Conservation (phyloP, 176 grass and related monocot species). For the Carex cristatella region DNA sequence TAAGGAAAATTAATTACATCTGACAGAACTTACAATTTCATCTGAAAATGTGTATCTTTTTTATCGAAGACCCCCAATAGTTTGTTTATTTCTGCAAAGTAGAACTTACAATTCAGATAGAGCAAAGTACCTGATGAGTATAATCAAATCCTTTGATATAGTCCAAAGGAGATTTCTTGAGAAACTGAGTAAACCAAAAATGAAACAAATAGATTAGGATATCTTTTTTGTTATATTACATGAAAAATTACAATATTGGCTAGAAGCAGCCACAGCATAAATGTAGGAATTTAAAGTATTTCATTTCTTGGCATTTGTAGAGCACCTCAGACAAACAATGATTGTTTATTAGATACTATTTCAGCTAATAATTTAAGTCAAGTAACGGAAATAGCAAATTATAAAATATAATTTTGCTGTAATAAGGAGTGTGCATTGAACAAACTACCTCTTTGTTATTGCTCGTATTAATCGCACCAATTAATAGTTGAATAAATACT, state of each 20-base stretch:
- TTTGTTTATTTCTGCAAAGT: constrained; percentile 2
- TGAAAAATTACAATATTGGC: neutral
- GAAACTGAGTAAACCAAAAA: constrained; percentile 41
- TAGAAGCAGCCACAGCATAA: neutral
- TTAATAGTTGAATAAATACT: constrained; percentile 65
- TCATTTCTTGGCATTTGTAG: neutral
- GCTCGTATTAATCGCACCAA: constrained; percentile 38
- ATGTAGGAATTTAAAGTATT: neutral
- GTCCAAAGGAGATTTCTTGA: constrained; percentile 59
- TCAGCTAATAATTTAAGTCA: neutral
- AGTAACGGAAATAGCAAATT: neutral
- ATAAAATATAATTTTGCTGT: neutral
- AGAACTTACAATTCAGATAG: constrained; percentile 1
- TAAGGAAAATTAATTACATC: constrained; percentile 10
- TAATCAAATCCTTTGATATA: constrained; percentile 63
- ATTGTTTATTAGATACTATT: neutral
- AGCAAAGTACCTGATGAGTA: constrained; percentile 57
- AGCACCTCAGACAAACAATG: neutral
- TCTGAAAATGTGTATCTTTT: neutral
- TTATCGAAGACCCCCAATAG: neutral
- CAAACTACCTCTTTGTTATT: constrained; percentile 58
- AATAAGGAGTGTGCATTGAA: neutral
- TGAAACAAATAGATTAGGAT: neutral
- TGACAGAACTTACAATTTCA: constrained; percentile 6
- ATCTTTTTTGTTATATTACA: neutral